phyloP scores from a whole-genome alignment of 805 yeast genomes.

The Martiniozyma abietophila region DNA sequence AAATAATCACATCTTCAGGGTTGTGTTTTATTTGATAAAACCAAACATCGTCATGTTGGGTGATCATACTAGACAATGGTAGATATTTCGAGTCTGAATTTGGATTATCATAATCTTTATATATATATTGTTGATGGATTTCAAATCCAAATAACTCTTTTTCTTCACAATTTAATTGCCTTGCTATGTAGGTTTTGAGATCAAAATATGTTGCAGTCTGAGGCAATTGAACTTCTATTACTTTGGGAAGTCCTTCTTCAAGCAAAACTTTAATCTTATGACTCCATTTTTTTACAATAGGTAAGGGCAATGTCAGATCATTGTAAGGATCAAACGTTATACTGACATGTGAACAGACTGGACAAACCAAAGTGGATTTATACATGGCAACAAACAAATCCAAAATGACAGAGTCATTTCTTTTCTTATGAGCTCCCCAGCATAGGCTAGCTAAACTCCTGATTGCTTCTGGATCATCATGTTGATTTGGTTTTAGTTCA shows the following conservation, averaged over 20 bases:
- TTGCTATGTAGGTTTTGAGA: constrained; percentile 51
- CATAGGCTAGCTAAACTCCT: constrained; percentile 59
- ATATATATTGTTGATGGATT: constrained; percentile 59
- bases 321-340: constrained; percentile 91
- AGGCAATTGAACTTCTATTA: constrained; percentile 63
- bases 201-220: constrained; percentile 57
- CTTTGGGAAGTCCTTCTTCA: constrained; percentile 38
- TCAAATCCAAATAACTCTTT: constrained; percentile 44
- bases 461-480: constrained; percentile 43
- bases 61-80: constrained; percentile 60
- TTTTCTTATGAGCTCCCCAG: constrained; percentile 68
- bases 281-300: constrained; percentile 65
- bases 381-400: constrained; percentile 89
- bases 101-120: constrained; percentile 51
- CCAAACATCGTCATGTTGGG: constrained; percentile 51
- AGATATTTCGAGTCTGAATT: constrained; percentile 50
- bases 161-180: constrained; percentile 30
- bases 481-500: constrained; percentile 56
- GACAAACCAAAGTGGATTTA: constrained; percentile 84
- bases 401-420: constrained; percentile 78
- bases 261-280: constrained; percentile 56
- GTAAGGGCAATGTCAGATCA: constrained; percentile 84
- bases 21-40: constrained; percentile 40
- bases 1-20: constrained; percentile 45
- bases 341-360: constrained; percentile 68